Evolutionary conservation across 1,139 yeast species (phyloP).

Genomic region (Candida labiduridarum): DNA sequence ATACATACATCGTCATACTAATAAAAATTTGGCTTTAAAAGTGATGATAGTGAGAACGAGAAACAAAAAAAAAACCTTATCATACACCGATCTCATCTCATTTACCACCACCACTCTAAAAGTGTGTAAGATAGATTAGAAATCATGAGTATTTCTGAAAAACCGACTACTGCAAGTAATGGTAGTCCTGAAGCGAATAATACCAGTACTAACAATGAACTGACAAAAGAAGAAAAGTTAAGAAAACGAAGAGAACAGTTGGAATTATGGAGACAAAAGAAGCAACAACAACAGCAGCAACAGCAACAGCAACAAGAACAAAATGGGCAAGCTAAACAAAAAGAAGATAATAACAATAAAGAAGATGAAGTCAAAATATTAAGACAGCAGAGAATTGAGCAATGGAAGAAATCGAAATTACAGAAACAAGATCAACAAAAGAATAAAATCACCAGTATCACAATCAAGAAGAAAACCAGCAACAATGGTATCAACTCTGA

Average conservation of each 20-base stretch:
- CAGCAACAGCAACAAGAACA: background rate
- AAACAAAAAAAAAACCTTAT: background rate
- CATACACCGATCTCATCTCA: background rate
- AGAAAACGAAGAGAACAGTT: conserved; percentile 40
- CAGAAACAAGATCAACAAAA: conserved; percentile 14
- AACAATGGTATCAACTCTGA: background rate
- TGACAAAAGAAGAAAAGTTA: conserved; percentile 36
- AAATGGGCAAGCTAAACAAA: background rate
- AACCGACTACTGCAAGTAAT: background rate
- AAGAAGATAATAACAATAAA: conserved; percentile 6
- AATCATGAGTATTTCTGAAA: conserved; percentile 4
- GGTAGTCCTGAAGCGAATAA: conserved; percentile 7
- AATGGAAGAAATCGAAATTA: conserved; percentile 39
- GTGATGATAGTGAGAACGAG: background rate
- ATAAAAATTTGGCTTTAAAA: background rate
- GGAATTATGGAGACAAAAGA: conserved; percentile 45
- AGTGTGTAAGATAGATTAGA: conserved; percentile 3
- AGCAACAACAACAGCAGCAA: conserved; percentile 25
- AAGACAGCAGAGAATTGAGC: conserved; percentile 38
- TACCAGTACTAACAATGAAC: conserved; percentile 16
- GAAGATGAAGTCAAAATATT: conserved; percentile 20
- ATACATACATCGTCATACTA: background rate
- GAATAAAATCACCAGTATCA: conserved; percentile 1
- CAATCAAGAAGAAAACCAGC: conserved; percentile 5
- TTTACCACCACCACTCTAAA: background rate